Percentiles rank a stretch among this genome's conserved stretches.
phyloP scores from a whole-genome alignment of 73 alveolate genomes.

The Tetrahymena elliotti region DNA sequence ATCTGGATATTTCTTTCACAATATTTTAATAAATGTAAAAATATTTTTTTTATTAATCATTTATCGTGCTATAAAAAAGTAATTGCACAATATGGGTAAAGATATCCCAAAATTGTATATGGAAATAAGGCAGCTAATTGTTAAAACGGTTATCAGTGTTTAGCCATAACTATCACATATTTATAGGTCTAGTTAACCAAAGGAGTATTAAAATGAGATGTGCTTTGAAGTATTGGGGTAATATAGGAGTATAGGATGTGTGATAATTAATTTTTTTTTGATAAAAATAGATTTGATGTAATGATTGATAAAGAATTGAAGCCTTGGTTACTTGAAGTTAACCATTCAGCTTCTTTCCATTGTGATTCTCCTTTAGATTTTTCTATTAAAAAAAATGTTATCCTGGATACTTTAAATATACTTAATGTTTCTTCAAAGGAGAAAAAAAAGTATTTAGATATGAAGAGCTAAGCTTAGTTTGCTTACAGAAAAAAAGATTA shows the following conservation, averaged over 20 bases:
- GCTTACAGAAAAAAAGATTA: constrained; percentile 19
- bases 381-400: constrained; percentile 50
- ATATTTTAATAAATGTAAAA: background rate
- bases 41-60: no score
- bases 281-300: constrained; percentile 44
- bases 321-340: constrained; percentile 67
- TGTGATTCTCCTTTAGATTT: constrained; percentile 72
- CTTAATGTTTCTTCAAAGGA: constrained; percentile 47
- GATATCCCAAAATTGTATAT: constrained; percentile 46
- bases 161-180: constrained; percentile 58
- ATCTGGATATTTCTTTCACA: background rate
- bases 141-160: constrained; percentile 55
- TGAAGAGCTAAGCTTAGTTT: constrained; percentile 29
- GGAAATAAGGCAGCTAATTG: constrained; percentile 46
- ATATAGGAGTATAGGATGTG: no score
- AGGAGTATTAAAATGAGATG: constrained; percentile 49
- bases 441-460: constrained; percentile 39
- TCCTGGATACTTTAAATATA: constrained; percentile 53
- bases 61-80: background rate
- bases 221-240: constrained; percentile 66
- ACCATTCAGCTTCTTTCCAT: constrained; percentile 69
- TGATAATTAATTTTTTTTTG: no score
- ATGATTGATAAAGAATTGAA: constrained; percentile 48
- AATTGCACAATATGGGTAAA: constrained; percentile 33
- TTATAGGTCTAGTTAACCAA: constrained; percentile 54